phyloP scores from a whole-genome alignment of 129 eudicot genomes.

The carrot (Daucus carota) region DNA sequence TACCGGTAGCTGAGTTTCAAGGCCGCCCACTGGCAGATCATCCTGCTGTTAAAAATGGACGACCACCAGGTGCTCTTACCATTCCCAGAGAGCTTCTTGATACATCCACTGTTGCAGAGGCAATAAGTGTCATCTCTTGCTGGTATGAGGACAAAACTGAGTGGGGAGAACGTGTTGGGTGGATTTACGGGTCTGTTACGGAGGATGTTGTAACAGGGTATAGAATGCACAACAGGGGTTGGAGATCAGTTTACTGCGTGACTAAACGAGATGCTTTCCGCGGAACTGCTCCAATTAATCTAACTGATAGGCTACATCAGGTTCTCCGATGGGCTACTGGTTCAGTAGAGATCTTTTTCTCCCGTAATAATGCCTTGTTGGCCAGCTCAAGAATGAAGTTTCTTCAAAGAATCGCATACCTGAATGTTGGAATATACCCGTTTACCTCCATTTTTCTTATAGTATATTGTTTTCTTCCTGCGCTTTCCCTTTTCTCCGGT shows the following conservation, averaged over 20 bases:
- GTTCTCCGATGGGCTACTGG: slow-evolving; percentile 75
- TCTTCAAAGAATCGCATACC: slow-evolving; percentile 49
- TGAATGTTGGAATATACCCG: slow-evolving; percentile 61
- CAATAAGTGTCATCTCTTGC: slow-evolving; percentile 53
- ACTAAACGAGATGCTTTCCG: slow-evolving; percentile 62
- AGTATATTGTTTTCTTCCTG: slow-evolving; percentile 59
- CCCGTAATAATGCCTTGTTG: slow-evolving; percentile 48
- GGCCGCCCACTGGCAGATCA: slow-evolving; percentile 65
- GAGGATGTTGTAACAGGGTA: slow-evolving; percentile 70
- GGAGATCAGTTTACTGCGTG: slow-evolving; percentile 61
- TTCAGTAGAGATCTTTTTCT: slow-evolving; percentile 61
- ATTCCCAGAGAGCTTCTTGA: slow-evolving; percentile 53
- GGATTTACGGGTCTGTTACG: slow-evolving; percentile 61
- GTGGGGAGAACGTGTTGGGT: slow-evolving; percentile 60
- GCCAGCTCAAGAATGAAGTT: slow-evolving; percentile 56
- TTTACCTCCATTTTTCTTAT: slow-evolving; percentile 58
- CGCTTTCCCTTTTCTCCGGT: slow-evolving; percentile 51
- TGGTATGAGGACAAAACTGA: slow-evolving; percentile 64
- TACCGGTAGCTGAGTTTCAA: slow-evolving; percentile 55
- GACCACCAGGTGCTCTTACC: slow-evolving; percentile 56
- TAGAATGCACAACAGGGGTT: slow-evolving; percentile 61
- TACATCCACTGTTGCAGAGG: slow-evolving; percentile 57
- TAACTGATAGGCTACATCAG: slow-evolving; percentile 58
- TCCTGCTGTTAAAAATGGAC: slow-evolving; percentile 53
- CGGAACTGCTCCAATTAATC: slow-evolving; percentile 59